phyloP scores from a whole-genome alignment of 768 basidiomycete species.

The Tubosaeta sp. region DNA sequence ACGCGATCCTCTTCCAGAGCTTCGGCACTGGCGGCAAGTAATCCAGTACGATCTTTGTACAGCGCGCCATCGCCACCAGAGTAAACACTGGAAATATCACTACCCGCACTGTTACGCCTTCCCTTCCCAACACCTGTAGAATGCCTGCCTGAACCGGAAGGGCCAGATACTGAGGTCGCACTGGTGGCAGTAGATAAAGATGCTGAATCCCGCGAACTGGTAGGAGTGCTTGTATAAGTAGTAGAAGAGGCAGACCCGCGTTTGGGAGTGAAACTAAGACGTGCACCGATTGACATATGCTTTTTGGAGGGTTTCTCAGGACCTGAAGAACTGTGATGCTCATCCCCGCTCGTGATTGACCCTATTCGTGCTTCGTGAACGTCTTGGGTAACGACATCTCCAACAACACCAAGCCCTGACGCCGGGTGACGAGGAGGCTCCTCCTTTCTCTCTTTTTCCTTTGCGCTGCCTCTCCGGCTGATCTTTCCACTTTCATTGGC shows the following conservation, averaged over 20 bases:
- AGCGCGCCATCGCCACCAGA: constrained; percentile 57
- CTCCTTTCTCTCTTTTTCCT: constrained; percentile 46
- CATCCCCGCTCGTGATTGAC: constrained; percentile 54
- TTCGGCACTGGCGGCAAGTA: constrained; percentile 57
- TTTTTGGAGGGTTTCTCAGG: constrained; percentile 71
- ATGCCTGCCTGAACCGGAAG: constrained; percentile 64
- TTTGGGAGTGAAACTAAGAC: constrained; percentile 79
- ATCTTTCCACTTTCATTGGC: constrained; percentile 35
- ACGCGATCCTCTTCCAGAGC: constrained; percentile 59
- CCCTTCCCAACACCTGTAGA: constrained; percentile 57
- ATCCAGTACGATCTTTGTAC: constrained; percentile 66
- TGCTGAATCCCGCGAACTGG: constrained; percentile 85
- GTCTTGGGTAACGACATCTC: constrained; percentile 34
- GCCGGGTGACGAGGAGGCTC: constrained; percentile 20
- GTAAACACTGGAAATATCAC: constrained; percentile 75
- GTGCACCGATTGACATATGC: constrained; percentile 47
- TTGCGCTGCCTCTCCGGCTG: constrained; percentile 35
- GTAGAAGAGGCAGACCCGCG: constrained; percentile 88
- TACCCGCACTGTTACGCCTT: constrained; percentile 79
- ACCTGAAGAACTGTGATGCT: constrained; percentile 41
- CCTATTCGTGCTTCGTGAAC: constrained; percentile 39
- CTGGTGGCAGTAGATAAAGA: constrained; percentile 77
- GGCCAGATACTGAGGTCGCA: constrained; percentile 63
- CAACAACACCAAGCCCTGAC: constrained; percentile 33
- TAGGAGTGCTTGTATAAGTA: constrained; percentile 74